phyloP scores from a whole-genome alignment of 78 protist species.

The Dictyostelium firmibasis region DNA sequence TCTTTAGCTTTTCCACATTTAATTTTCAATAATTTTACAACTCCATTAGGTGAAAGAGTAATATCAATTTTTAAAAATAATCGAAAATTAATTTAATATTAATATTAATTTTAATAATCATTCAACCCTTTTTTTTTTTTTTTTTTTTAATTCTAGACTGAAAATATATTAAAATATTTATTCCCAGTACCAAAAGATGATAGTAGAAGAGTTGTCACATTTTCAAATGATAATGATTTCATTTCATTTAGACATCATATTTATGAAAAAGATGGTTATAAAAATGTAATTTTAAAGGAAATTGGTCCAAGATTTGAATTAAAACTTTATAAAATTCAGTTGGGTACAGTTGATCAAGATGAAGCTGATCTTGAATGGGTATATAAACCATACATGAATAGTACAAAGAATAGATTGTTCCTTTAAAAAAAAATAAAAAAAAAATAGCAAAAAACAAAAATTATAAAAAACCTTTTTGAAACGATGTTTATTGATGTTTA shows the following conservation, averaged over 20 bases:
- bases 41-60: slow-evolving; percentile 94
- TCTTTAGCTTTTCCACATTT: slow-evolving; percentile 98
- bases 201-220: slow-evolving; percentile 93
- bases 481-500: too few species aligned
- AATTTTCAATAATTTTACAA: slow-evolving; percentile 93
- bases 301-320: slow-evolving; percentile 99
- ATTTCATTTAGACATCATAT: slow-evolving; percentile 97
- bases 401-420: slow-evolving; percentile 64
- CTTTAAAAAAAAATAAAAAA: background rate
- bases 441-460: background rate
- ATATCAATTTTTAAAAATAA: background rate
- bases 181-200: slow-evolving; percentile 98
- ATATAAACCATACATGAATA: slow-evolving; percentile 93
- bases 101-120: background rate
- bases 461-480: background rate
- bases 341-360: slow-evolving; percentile 96
- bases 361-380: slow-evolving; percentile 99
- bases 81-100: too few species aligned
- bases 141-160: slow-evolving; percentile 29
- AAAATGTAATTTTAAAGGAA: slow-evolving; percentile 90
- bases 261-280: slow-evolving; percentile 80
- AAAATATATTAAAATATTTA: slow-evolving; percentile 92
- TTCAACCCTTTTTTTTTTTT: background rate
- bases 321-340: slow-evolving; percentile 90
- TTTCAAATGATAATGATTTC: slow-evolving; percentile 94